Evolutionary conservation across 306 rosid species (phyloP).

Genomic region (Malus sylvestris): DNA sequence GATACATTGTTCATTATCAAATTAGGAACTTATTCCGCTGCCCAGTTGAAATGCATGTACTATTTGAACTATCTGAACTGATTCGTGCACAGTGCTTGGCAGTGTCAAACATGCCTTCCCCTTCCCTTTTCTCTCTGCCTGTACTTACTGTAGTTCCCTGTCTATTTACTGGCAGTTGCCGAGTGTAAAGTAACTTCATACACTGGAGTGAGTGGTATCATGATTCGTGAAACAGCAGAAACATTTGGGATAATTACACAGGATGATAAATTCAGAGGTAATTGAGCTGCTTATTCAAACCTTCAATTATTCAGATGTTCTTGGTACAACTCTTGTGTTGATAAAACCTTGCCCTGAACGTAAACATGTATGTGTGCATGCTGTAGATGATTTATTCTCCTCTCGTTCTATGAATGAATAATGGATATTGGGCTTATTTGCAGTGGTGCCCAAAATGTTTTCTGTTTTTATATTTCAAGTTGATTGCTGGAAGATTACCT

Average conservation of each 20-base stretch:
- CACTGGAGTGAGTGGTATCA: conserved; percentile 56
- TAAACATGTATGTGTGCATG: background rate
- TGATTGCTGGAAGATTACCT: conserved; percentile 76
- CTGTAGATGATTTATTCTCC: background rate
- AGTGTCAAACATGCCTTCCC: too few species aligned
- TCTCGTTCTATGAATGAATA: background rate
- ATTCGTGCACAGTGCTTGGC: too few species aligned
- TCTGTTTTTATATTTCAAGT: conserved; percentile 66
- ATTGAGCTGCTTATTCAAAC: conserved; percentile 5
- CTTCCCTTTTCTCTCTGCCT: background rate
- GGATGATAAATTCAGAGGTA: conserved; percentile 61
- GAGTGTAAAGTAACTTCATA: conserved; percentile 55
- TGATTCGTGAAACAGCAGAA: conserved; percentile 87
- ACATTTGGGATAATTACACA: conserved; percentile 67
- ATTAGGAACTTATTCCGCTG: too few species aligned
- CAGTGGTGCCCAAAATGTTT: conserved; percentile 79
- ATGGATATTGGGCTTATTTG: conserved; percentile 5
- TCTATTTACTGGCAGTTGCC: conserved; percentile 46
- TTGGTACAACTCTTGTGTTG: background rate
- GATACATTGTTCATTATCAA: too few species aligned
- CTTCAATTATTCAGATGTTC: background rate
- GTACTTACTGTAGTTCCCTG: conserved; percentile 7
- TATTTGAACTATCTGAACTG: too few species aligned
- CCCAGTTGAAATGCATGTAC: too few species aligned
- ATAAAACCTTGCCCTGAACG: background rate